These are phyloP conservation scores for Aspergillus persii DNA, from an alignment of 2,329 filamentous ascomycete species.

Conservation along the genomic window DNA sequence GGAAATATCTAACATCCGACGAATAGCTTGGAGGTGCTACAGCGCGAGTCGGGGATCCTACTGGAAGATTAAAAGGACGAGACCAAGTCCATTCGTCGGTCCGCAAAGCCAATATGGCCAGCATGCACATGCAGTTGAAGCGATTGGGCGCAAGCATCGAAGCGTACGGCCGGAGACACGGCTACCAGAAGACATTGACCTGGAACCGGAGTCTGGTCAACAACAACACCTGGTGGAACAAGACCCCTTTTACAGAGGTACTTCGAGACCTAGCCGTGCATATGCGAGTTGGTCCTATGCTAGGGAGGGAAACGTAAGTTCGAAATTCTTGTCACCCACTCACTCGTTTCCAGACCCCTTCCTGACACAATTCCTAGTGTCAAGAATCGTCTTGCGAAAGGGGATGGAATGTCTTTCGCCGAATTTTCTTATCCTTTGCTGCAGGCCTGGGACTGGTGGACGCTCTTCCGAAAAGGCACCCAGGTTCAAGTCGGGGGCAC, in stretches of 20 bases:
- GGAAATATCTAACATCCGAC: constrained; percentile 15
- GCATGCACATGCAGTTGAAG: constrained; percentile 51
- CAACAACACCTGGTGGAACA: constrained; percentile 81
- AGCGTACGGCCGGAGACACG: constrained; percentile 61
- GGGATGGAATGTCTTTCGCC: constrained; percentile 89
- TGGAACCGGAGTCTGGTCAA: constrained; percentile 70
- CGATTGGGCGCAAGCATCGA: constrained; percentile 75
- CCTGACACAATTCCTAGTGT: constrained; percentile 51
- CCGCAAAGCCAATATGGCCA: constrained; percentile 47
- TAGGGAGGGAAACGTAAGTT: constrained; percentile 80
- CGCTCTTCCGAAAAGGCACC: constrained; percentile 69
- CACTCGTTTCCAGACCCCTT: background rate
- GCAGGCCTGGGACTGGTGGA: constrained; percentile 97
- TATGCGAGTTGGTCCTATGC: constrained; percentile 79
- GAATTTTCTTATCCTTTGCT: constrained; percentile 93
- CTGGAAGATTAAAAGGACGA: constrained; percentile 42
- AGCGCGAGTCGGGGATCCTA: constrained; percentile 47
- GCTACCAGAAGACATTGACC: constrained; percentile 61
- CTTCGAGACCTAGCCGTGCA: constrained; percentile 69
- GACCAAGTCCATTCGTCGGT: constrained; percentile 35
- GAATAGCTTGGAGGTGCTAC: constrained; percentile 48
- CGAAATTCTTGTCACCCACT: background rate
- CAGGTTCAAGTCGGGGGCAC: constrained; percentile 92
- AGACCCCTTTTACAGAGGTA: constrained; percentile 69
- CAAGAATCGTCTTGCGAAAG: constrained; percentile 76